Evolutionary conservation across 2,329 filamentous ascomycete species (phyloP).

Genomic region (Ambrosiella xylebori): DNA sequence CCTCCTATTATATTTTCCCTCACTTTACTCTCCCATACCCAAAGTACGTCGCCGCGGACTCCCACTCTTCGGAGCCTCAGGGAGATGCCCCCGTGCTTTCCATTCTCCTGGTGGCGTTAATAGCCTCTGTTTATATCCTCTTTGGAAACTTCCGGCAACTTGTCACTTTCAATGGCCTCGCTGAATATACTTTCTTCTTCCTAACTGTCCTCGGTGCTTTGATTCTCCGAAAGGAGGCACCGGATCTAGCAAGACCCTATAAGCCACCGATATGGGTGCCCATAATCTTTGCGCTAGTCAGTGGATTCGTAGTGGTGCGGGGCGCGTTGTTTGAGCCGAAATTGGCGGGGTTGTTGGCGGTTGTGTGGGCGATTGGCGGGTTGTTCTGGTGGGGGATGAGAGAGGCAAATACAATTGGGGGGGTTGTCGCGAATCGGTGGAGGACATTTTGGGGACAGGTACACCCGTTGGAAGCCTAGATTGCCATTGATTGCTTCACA

Average conservation of each 20-base stretch:
- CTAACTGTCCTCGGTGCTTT: conserved; percentile 42
- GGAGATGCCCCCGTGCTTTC: conserved; percentile 39
- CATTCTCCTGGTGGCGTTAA: conserved; percentile 29
- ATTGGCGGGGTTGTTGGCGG: conserved; percentile 31
- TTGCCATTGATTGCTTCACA: too few relatives aligned
- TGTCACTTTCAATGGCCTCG: conserved; percentile 41
- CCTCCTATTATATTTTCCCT: too few relatives aligned
- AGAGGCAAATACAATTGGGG: background rate
- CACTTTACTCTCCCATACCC: too few relatives aligned
- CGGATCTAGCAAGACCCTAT: conserved; percentile 36
- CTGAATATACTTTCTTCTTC: conserved; percentile 48
- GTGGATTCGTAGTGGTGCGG: conserved; percentile 40
- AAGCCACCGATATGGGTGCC: conserved; percentile 35
- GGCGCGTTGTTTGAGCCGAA: conserved; percentile 41
- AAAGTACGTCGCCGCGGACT: too few relatives aligned
- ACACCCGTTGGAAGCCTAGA: too few relatives aligned
- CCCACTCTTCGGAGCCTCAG: background rate
- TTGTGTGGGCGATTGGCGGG: background rate
- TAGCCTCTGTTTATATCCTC: conserved; percentile 40
- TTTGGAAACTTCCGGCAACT: conserved; percentile 44
- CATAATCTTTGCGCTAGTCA: conserved; percentile 35
- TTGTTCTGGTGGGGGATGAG: background rate
- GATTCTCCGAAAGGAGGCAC: conserved; percentile 38
- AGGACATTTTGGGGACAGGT: too few relatives aligned
- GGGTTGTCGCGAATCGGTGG: too few relatives aligned